These are phyloP conservation scores for Aspergillus sp. DNA, from an alignment of 2,329 filamentous ascomycete genomes.

Conservation along the genomic window DNA sequence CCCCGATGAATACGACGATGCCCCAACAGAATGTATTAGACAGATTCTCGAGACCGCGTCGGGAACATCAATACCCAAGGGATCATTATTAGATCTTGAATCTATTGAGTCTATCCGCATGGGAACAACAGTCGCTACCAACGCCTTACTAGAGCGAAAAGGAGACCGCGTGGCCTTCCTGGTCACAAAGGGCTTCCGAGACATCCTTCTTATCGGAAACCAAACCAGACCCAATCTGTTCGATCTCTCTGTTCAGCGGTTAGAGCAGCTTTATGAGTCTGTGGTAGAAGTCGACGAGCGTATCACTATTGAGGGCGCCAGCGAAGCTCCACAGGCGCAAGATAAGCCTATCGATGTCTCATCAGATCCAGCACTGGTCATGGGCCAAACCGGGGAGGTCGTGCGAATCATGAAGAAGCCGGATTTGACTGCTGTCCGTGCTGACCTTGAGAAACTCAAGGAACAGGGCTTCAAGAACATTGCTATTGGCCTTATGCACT, in stretches of 20 bases:
- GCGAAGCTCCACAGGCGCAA: slow-evolving; percentile 25
- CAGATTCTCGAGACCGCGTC: slow-evolving; percentile 10
- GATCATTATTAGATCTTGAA: slow-evolving; percentile 12
- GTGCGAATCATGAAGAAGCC: slow-evolving; percentile 66
- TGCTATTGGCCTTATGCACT: slow-evolving; percentile 83
- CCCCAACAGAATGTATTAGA: slow-evolving; percentile 13
- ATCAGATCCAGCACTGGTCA: slow-evolving; percentile 57
- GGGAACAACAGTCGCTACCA: slow-evolving; percentile 89
- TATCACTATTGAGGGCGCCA: slow-evolving; percentile 47
- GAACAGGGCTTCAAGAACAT: slow-evolving; percentile 71
- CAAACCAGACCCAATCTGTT: slow-evolving; percentile 84
- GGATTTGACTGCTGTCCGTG: slow-evolving; percentile 50
- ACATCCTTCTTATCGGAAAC: slow-evolving; percentile 82
- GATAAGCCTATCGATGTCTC: slow-evolving; percentile 15
- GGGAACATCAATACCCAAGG: slow-evolving; percentile 8
- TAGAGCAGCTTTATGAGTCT: slow-evolving; percentile 51
- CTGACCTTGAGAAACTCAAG: slow-evolving; percentile 63
- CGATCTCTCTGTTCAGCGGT: slow-evolving; percentile 77
- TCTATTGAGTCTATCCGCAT: slow-evolving; percentile 65
- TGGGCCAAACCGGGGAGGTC: slow-evolving; percentile 62
- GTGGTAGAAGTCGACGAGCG: slow-evolving; percentile 26
- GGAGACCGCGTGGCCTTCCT: slow-evolving; percentile 21
- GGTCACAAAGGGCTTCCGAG: slow-evolving; percentile 76
- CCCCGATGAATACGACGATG: slow-evolving; percentile 13
- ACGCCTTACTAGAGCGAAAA: slow-evolving; percentile 59